phyloP scores from a whole-genome alignment of 2,329 filamentous ascomycete species.

The Xylariomycetidae sp. region DNA sequence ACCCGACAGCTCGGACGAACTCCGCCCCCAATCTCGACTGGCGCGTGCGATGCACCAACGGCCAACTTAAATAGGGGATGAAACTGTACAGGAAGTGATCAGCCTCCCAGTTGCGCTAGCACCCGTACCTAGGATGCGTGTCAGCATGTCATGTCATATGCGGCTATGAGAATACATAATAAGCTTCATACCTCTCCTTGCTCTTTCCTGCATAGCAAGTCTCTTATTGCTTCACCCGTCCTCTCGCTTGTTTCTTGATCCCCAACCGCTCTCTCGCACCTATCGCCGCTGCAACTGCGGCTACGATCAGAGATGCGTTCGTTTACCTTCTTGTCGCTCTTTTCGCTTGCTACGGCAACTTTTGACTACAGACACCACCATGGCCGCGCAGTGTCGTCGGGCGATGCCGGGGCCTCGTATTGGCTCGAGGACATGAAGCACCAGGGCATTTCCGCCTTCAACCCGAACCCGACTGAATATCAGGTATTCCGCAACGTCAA shows the following conservation, averaged over 20 bases:
- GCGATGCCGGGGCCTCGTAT: neutral
- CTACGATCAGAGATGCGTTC: too few relatives aligned
- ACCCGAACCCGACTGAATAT: neutral
- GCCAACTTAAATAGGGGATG: too few relatives aligned
- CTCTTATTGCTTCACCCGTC: neutral
- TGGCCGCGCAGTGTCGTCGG: too few relatives aligned
- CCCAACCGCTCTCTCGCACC: neutral
- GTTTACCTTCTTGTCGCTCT: neutral
- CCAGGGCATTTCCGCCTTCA: slow-evolving; percentile 2
- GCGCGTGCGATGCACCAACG: too few relatives aligned
- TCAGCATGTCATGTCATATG: neutral
- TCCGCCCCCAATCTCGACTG: too few relatives aligned
- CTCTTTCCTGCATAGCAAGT: neutral
- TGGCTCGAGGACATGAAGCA: slow-evolving; percentile 2
- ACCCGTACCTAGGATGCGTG: neutral
- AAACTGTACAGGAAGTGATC: too few relatives aligned
- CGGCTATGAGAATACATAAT: neutral
- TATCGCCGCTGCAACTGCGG: too few relatives aligned
- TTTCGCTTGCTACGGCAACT: neutral
- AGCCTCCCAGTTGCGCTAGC: too few relatives aligned
- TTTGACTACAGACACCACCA: neutral
- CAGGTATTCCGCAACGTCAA: slow-evolving; percentile 5
- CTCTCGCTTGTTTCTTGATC: neutral
- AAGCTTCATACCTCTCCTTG: neutral
- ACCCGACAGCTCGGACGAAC: too few relatives aligned